A percentile compares a stretch with the other conserved stretches of the same genome.
Conservation (phyloP, 2,329 filamentous ascomycete genomes). For the Exophiala bonariae region DNA sequence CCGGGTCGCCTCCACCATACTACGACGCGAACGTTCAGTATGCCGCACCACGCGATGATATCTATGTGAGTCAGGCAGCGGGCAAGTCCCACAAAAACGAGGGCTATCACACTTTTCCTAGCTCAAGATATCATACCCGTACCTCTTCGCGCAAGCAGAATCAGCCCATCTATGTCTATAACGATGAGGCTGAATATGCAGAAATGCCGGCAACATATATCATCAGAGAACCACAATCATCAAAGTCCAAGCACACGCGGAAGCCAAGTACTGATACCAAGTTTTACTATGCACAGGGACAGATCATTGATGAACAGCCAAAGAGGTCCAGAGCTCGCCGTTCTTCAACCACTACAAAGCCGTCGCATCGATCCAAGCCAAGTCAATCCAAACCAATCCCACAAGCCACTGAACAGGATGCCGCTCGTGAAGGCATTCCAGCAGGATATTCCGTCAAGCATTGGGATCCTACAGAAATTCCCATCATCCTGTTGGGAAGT, state of each 20-base stretch:
- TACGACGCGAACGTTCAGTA: slow-evolving; percentile 50
- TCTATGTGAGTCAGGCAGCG: slow-evolving; percentile 67
- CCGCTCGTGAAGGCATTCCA: slow-evolving; percentile 68
- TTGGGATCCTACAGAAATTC: slow-evolving; percentile 93
- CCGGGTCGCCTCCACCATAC: slow-evolving; percentile 46
- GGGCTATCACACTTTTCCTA: slow-evolving; percentile 49
- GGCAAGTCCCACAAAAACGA: slow-evolving; percentile 34
- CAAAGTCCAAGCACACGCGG: slow-evolving; percentile 45
- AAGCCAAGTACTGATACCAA: slow-evolving; percentile 50
- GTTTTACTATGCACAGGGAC: slow-evolving; percentile 55
- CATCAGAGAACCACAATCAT: slow-evolving; percentile 47
- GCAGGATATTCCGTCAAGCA: slow-evolving; percentile 93
- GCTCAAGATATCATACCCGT: slow-evolving; percentile 41
- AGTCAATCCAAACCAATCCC: slow-evolving; percentile 37
- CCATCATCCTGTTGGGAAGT: slow-evolving; percentile 89
- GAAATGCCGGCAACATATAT: slow-evolving; percentile 47
- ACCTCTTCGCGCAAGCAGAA: slow-evolving; percentile 41
- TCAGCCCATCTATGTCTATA: slow-evolving; percentile 54
- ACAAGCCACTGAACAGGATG: slow-evolving; percentile 65
- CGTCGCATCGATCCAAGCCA: slow-evolving; percentile 44
- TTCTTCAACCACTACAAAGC: slow-evolving; percentile 52
- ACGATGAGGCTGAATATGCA: slow-evolving; percentile 57
- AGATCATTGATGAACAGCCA: slow-evolving; percentile 57
- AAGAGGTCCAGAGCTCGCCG: slow-evolving; percentile 51
- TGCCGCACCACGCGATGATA: slow-evolving; percentile 54